These are phyloP conservation scores for Eucalyptus albens DNA, from an alignment of 345 rosid genomes.

Conservation along the genomic window DNA sequence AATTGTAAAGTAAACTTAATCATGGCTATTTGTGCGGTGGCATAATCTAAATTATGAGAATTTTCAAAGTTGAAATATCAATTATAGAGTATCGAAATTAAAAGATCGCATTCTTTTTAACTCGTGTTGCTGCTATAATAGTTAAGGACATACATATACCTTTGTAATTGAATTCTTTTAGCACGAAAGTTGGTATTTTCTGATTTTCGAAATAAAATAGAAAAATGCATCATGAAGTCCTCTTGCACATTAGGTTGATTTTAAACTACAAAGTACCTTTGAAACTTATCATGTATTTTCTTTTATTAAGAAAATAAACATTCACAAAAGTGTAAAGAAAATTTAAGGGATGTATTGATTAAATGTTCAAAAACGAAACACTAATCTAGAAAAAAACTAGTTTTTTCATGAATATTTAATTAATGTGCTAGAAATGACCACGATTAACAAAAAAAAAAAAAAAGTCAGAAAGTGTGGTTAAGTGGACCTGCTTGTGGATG, in stretches of 20 bases:
- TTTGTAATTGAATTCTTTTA: not conserved
- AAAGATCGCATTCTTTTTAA: not conserved
- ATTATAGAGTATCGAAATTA: not conserved
- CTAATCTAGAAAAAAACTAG: not conserved
- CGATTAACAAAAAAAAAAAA: not conserved
- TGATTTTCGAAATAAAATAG: not conserved
- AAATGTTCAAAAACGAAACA: not conserved
- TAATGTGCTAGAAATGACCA: not conserved
- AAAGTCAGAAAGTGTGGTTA: not conserved
- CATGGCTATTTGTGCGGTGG: not conserved
- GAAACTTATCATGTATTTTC: not conserved
- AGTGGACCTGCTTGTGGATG: not conserved
- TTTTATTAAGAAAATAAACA: not conserved
- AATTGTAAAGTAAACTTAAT: not conserved
- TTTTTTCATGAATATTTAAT: not conserved
- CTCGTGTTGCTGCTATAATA: not conserved
- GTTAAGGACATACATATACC: not conserved
- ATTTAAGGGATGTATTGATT: not conserved
- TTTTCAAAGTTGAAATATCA: not conserved
- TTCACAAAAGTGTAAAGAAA: not conserved
- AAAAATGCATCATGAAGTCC: not conserved
- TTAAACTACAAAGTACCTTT: not conserved
- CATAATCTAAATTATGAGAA: not conserved
- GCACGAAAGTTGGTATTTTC: not conserved
- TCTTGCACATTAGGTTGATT: not conserved